phyloP scores from a whole-genome alignment of 2,329 filamentous ascomycete genomes.

The Aspergillus pseudoterreus region DNA sequence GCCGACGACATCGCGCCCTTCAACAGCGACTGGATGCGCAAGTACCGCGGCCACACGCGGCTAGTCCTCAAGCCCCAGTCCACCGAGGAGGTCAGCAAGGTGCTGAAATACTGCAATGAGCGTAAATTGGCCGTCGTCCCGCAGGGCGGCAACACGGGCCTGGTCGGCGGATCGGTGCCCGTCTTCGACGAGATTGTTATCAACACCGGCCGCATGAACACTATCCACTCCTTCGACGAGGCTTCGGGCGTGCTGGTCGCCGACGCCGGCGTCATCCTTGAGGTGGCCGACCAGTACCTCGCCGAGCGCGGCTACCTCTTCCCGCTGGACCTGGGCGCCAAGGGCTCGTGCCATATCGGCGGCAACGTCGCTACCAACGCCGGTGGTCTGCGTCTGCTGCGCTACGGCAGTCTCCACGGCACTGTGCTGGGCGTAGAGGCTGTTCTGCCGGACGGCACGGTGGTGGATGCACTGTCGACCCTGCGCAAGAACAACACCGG shows the following conservation, averaged over 20 bases:
- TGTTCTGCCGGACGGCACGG: slow-evolving; percentile 86
- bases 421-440: slow-evolving; percentile 89
- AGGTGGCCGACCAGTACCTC: slow-evolving; percentile 81
- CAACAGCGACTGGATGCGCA: slow-evolving; percentile 99
- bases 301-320: slow-evolving; percentile 84
- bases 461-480: slow-evolving; percentile 82
- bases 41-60: slow-evolving; percentile 86
- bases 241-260: slow-evolving; percentile 86
- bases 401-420: slow-evolving; percentile 92
- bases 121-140: slow-evolving; percentile 89
- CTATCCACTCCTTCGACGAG: slow-evolving; percentile 86
- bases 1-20: slow-evolving; percentile 81
- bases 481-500: slow-evolving; percentile 98
- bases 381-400: slow-evolving; percentile 79
- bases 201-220: slow-evolving; percentile 85
- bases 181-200: slow-evolving; percentile 98
- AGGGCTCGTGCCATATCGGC: slow-evolving; percentile 93
- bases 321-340: slow-evolving; percentile 93
- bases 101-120: slow-evolving; percentile 93
- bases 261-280: slow-evolving; percentile 87
- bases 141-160: slow-evolving; percentile 93
- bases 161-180: slow-evolving; percentile 92
- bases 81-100: slow-evolving; percentile 83
- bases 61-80: slow-evolving; percentile 81
- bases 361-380: slow-evolving; percentile 96